A percentile compares a stretch with the other conserved stretches of the same genome.
phyloP scores from a whole-genome alignment of 129 eudicot species.

The Pseudognaphalium luteoalbum region DNA sequence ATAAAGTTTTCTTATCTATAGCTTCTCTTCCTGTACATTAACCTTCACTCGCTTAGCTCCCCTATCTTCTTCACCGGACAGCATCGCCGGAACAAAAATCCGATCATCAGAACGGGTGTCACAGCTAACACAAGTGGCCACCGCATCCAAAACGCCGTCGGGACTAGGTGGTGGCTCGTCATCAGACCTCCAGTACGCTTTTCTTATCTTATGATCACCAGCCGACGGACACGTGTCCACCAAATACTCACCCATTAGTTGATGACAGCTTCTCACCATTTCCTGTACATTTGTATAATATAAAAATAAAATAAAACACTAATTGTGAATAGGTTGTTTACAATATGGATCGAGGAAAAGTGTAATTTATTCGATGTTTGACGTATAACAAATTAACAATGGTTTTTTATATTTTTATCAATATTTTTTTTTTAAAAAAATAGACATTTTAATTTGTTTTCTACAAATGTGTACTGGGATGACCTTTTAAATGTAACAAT shows the following conservation, averaged over 20 bases:
- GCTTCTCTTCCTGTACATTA: slow-evolving; percentile 42
- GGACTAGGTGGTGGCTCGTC: slow-evolving; percentile 52
- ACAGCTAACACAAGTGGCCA: slow-evolving; percentile 47
- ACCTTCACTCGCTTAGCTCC: slow-evolving; percentile 40
- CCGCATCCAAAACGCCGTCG: slow-evolving; percentile 54
- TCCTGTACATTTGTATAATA: slow-evolving; percentile 32
- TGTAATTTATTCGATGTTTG: not conserved
- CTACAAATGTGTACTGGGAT: not conserved
- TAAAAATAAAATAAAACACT: too few species aligned
- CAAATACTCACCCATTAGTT: slow-evolving; percentile 59
- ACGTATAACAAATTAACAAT: not conserved
- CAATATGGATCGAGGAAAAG: too few species aligned
- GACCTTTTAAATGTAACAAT: too few species aligned
- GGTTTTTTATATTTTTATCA: too few species aligned
- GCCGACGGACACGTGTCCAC: slow-evolving; percentile 64
- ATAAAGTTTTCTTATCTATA: slow-evolving; percentile 13
- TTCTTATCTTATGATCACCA: slow-evolving; percentile 22
- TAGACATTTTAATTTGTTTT: too few species aligned
- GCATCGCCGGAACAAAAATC: not conserved
- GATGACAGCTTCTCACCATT: slow-evolving; percentile 72
- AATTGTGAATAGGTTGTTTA: too few species aligned
- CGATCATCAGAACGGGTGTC: slow-evolving; percentile 40
- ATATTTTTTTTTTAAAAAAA: too few species aligned
- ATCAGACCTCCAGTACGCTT: slow-evolving; percentile 11
- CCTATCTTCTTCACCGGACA: slow-evolving; percentile 23